Evolutionary conservation across 139 green algal species (phyloP).

Genomic region (Coelastrella sp.): DNA sequence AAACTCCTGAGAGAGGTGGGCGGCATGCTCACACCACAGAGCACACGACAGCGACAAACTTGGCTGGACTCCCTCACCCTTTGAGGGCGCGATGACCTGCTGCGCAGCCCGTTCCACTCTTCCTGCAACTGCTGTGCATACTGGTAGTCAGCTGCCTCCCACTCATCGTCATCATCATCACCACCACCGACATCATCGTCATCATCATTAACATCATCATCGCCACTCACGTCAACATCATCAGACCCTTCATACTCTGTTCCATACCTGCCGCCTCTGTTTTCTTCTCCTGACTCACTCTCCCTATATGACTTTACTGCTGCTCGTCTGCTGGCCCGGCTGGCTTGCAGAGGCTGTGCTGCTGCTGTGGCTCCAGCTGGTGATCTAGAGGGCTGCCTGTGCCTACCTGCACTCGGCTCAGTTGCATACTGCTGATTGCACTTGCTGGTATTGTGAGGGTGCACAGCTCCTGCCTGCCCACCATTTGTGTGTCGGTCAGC

Average conservation of each 20-base stretch:
- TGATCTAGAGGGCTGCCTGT: not conserved
- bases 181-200: conserved; percentile 20
- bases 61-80: too few species aligned
- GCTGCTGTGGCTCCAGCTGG: conserved; percentile 24
- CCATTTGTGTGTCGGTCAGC: too few species aligned
- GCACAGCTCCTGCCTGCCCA: not conserved
- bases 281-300: not conserved
- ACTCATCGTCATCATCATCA: conserved; percentile 41
- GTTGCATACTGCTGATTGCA: conserved; percentile 4
- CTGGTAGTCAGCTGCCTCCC: conserved; percentile 52
- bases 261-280: conserved; percentile 24
- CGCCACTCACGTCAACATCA: not conserved
- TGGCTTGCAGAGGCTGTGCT: not conserved
- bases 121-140: conserved; percentile 52
- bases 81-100: not conserved
- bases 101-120: conserved; percentile 59
- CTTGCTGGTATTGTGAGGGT: not conserved
- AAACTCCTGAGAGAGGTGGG: too few species aligned
- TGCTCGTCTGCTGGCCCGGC: not conserved
- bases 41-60: too few species aligned
- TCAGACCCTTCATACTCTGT: conserved; percentile 6
- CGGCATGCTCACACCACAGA: too few species aligned
- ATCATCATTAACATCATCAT: not conserved
- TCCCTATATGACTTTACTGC: not conserved
- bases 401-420: not conserved